These are phyloP conservation scores for Helotiales sp. DNA, from an alignment of 2,329 filamentous ascomycete genomes.

Conservation along the genomic window DNA sequence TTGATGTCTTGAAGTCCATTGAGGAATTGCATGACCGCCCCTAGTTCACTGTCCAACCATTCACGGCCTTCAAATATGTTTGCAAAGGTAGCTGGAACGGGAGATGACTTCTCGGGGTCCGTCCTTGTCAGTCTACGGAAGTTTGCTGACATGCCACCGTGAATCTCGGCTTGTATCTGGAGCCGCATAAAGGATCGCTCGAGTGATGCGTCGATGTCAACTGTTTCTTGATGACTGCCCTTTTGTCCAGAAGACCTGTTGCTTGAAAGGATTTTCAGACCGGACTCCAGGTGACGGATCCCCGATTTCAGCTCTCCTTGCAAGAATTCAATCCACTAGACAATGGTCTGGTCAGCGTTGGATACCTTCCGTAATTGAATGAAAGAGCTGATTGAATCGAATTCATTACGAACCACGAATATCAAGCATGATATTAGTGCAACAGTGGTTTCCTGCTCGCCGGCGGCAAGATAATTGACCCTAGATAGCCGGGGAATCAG, in stretches of 20 bases:
- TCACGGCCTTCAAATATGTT: slow-evolving; percentile 22
- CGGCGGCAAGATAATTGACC: slow-evolving; percentile 11
- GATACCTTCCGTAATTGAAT: neutral
- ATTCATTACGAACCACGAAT: slow-evolving; percentile 13
- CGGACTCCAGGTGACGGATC: slow-evolving; percentile 25
- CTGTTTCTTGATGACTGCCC: neutral
- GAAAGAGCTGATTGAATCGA: neutral
- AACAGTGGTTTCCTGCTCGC: slow-evolving; percentile 17
- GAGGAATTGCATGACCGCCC: slow-evolving; percentile 19
- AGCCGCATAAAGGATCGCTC: slow-evolving; percentile 12
- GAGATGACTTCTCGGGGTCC: neutral
- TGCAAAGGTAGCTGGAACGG: slow-evolving; percentile 8
- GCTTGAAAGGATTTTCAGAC: slow-evolving; percentile 14
- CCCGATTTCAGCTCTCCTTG: slow-evolving; percentile 20
- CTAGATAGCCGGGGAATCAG: neutral
- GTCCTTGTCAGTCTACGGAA: neutral
- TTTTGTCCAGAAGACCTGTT: neutral
- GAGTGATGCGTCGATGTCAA: slow-evolving; percentile 2
- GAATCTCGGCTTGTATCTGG: slow-evolving; percentile 7
- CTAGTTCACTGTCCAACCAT: slow-evolving; percentile 22
- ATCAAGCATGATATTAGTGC: slow-evolving; percentile 26
- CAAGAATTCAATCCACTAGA: slow-evolving; percentile 27
- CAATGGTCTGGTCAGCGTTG: neutral
- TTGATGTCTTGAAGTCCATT: slow-evolving; percentile 3
- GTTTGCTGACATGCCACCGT: neutral